Conservation (phyloP, 352 stramenopile species). For the Phytopythium aichiense region DNA sequence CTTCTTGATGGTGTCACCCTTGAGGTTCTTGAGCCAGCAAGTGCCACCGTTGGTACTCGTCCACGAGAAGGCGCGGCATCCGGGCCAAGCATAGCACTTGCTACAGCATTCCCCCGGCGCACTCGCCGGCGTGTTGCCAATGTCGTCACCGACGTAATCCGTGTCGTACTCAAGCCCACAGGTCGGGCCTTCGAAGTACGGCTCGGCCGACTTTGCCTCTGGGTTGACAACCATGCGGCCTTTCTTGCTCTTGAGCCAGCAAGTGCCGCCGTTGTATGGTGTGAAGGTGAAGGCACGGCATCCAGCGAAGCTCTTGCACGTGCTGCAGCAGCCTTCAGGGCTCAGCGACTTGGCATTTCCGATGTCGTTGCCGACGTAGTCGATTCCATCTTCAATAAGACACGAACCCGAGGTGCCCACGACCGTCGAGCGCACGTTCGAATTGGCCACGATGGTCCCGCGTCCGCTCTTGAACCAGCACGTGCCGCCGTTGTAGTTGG, state of each 20-base stretch:
- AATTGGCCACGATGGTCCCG: slow-evolving; percentile 17
- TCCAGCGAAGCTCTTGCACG: slow-evolving; percentile 12
- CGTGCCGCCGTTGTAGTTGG: slow-evolving; percentile 35
- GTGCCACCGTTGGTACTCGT: slow-evolving; percentile 15
- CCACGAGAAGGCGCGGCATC: slow-evolving; percentile 38
- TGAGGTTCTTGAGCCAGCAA: slow-evolving; percentile 32
- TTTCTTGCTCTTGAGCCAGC: slow-evolving; percentile 30
- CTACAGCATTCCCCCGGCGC: slow-evolving; percentile 17
- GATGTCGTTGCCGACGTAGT: slow-evolving; percentile 28
- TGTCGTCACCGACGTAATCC: slow-evolving; percentile 25
- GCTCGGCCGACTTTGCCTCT: slow-evolving; percentile 18
- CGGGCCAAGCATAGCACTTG: slow-evolving; percentile 11
- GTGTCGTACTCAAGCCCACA: slow-evolving; percentile 17
- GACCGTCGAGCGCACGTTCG: slow-evolving; percentile 18
- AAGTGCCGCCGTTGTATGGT: slow-evolving; percentile 15
- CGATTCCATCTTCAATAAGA: slow-evolving; percentile 19
- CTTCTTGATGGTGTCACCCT: slow-evolving; percentile 20
- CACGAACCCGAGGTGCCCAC: slow-evolving; percentile 1
- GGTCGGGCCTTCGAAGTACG: slow-evolving; percentile 9
- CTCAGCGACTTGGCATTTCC: slow-evolving; percentile 9
- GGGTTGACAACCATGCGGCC: slow-evolving; percentile 19
- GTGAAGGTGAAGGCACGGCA: slow-evolving; percentile 41
- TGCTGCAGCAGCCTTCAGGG: slow-evolving; percentile 17
- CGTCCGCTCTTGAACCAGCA: slow-evolving; percentile 56
- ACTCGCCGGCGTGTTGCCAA: slow-evolving; percentile 13